A percentile compares a stretch with the other conserved stretches of the same genome.
Conservation (phyloP, 345 rosid genomes). For the Salix exigua region DNA sequence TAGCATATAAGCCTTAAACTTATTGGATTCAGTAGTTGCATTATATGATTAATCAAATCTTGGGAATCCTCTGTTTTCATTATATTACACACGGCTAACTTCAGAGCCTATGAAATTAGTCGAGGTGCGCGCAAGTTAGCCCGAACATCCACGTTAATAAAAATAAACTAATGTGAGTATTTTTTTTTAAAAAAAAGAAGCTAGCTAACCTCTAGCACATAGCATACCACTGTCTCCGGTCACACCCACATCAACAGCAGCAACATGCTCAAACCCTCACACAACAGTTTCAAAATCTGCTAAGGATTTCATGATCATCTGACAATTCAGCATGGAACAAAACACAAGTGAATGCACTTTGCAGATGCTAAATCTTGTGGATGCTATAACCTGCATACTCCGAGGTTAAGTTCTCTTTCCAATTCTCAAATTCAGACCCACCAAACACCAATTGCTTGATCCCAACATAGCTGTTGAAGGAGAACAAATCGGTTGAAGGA, state of each 20-base stretch:
- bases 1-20: too few species aligned
- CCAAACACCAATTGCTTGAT: constrained; percentile 86
- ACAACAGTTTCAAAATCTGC: neutral
- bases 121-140: fast-evolving
- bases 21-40: too few species aligned
- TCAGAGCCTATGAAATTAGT: too few species aligned
- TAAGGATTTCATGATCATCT: neutral
- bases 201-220: too few species aligned
- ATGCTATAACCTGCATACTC: constrained; percentile 70
- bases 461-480: constrained; percentile 58
- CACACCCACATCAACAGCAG: too few species aligned
- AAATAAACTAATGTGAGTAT: too few species aligned
- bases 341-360: neutral
- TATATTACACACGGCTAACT: too few species aligned
- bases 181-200: too few species aligned
- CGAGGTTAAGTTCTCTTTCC: constrained; percentile 68
- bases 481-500: neutral
- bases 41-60: too few species aligned
- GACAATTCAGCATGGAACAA: neutral
- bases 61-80: too few species aligned
- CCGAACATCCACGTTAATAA: too few species aligned
- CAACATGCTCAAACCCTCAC: neutral
- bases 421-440: constrained; percentile 71
- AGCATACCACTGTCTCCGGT: too few species aligned
- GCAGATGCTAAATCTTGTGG: constrained; percentile 52